phyloP scores from a whole-genome alignment of 345 rosid species.

The Eutrema yunnanense region DNA sequence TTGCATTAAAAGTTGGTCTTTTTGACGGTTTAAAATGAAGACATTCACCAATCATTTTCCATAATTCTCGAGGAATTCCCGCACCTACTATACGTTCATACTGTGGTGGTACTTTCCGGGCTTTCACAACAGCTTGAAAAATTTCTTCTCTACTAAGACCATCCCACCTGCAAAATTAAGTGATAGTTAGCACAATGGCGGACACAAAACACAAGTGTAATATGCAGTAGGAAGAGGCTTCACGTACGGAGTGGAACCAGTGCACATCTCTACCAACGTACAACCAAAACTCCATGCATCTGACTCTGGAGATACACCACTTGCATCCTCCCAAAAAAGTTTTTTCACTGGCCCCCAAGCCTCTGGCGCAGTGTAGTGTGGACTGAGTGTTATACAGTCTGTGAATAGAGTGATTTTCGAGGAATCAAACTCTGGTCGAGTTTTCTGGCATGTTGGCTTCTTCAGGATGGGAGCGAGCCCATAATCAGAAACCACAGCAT shows the following conservation, averaged over 20 bases:
- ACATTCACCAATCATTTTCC: conserved; percentile 99
- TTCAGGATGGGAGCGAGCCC: conserved; percentile 86
- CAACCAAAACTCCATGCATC: conserved; percentile 99
- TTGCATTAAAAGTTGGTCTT: conserved; percentile 85
- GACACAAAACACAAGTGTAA: conserved; percentile 10
- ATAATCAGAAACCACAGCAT: conserved; percentile 90
- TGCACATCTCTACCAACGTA: conserved; percentile 98
- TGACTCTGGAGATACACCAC: conserved; percentile 80
- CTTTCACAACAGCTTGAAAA: conserved; percentile 80
- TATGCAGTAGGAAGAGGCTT: conserved; percentile 12
- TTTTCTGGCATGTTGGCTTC: conserved; percentile 78
- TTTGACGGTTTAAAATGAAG: conserved; percentile 86
- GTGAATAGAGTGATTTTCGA: conserved; percentile 63
- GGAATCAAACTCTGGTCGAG: conserved; percentile 57
- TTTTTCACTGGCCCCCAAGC: conserved; percentile 98
- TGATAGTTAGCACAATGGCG: conserved; percentile 1
- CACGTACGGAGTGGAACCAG: conserved; percentile 95
- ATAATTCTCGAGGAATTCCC: conserved; percentile 89
- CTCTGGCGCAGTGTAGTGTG: conserved; percentile 94
- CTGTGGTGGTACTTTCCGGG: conserved; percentile 83
- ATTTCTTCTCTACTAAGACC: conserved; percentile 91
- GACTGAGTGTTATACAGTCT: conserved; percentile 85
- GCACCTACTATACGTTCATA: conserved; percentile 97
- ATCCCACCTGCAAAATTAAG: conserved; percentile 65
- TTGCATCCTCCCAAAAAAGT: conserved; percentile 91